Percentiles rank a stretch among this genome's conserved stretches.
phyloP scores from a whole-genome alignment of 495 filamentous ascomycete species.

The Daldinia bambusicola region DNA sequence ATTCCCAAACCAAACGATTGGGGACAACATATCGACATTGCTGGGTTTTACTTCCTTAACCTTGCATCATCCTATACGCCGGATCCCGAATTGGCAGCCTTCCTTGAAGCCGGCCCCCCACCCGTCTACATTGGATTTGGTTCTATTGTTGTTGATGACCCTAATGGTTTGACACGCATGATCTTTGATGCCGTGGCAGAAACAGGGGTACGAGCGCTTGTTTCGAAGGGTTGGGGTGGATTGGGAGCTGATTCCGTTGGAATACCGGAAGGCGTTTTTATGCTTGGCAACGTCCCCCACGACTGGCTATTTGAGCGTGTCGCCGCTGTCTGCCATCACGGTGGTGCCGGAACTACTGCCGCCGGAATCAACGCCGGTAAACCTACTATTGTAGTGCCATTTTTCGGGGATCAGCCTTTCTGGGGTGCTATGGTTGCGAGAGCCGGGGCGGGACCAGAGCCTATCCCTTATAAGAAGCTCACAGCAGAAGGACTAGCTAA shows the following conservation, averaged over 20 bases:
- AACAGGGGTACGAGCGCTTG: conserved; percentile 74
- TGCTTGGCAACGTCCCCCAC: conserved; percentile 81
- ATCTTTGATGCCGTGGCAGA: conserved; percentile 75
- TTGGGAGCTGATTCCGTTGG: conserved; percentile 70
- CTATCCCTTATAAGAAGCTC: conserved; percentile 75
- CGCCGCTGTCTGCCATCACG: conserved; percentile 81
- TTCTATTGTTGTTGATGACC: conserved; percentile 82
- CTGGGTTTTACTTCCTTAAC: conserved; percentile 79
- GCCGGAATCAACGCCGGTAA: conserved; percentile 73
- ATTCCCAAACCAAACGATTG: conserved; percentile 83
- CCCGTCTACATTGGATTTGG: conserved; percentile 87
- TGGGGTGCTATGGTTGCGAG: conserved; percentile 81
- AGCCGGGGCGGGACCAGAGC: conserved; percentile 76
- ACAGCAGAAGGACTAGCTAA: conserved; percentile 69
- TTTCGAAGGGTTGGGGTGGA: conserved; percentile 85
- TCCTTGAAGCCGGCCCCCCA: conserved; percentile 71
- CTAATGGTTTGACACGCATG: conserved; percentile 69
- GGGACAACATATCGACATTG: conserved; percentile 74
- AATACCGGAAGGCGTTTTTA: conserved; percentile 74
- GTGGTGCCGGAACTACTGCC: conserved; percentile 84
- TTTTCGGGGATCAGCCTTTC: conserved; percentile 88
- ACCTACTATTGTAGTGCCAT: conserved; percentile 81
- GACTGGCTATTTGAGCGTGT: conserved; percentile 85
- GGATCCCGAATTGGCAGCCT: conserved; percentile 67
- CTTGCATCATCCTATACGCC: conserved; percentile 72